Evolutionary conservation across 2,329 filamentous ascomycete species (phyloP).

Genomic region (Aspergillus novofumigatus): DNA sequence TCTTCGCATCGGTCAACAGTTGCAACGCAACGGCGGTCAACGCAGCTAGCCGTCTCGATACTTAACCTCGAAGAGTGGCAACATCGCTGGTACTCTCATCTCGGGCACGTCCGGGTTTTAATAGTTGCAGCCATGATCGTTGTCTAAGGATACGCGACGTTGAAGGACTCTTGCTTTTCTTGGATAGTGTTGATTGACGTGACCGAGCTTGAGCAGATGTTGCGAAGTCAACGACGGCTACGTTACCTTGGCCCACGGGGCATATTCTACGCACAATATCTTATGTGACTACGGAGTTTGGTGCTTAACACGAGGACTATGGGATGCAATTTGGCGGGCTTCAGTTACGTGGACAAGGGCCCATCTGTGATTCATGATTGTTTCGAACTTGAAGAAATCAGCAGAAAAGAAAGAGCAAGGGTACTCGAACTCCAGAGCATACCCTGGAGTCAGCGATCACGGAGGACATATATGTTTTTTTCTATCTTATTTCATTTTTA

Average conservation of each 20-base stretch:
- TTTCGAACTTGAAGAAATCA: neutral
- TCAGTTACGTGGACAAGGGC: neutral
- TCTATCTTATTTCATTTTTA: neutral
- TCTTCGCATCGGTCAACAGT: constrained; percentile 51
- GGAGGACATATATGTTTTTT: neutral
- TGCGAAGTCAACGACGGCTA: neutral
- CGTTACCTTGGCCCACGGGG: neutral
- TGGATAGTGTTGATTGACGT: constrained; percentile 17
- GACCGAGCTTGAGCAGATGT: constrained; percentile 1
- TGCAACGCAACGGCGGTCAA: constrained; percentile 25
- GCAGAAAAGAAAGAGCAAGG: constrained; percentile 1
- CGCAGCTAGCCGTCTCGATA: constrained; percentile 12
- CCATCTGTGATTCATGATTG: neutral
- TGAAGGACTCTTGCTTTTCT: constrained; percentile 15
- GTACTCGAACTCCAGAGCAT: neutral
- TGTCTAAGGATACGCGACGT: constrained; percentile 8
- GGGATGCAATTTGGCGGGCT: constrained; percentile 1
- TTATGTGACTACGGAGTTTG: neutral
- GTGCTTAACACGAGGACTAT: neutral
- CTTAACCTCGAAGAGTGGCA: neutral
- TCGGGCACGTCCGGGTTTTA: neutral
- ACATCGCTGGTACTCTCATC: neutral
- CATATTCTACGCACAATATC: neutral
- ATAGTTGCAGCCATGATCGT: neutral
- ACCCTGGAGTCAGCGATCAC: constrained; percentile 2